A percentile compares a stretch with the other conserved stretches of the same genome.
Evolutionary conservation across 345 rosid genomes (phyloP).

Genomic region (Psidium friedrichsthalianum): DNA sequence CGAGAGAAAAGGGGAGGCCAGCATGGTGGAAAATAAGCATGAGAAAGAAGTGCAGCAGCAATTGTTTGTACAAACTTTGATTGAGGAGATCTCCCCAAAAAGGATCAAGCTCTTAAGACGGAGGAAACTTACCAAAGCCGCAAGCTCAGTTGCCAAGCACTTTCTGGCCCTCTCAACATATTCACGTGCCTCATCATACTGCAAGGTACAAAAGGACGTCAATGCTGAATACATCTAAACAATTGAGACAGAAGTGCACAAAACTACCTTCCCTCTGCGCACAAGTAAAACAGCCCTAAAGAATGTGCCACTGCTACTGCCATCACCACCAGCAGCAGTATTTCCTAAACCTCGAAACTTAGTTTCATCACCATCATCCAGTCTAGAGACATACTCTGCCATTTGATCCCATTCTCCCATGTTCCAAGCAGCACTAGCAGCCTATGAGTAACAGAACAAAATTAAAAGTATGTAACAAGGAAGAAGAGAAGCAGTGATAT

Average conservation of each 20-base stretch:
- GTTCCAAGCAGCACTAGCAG: conserved; percentile 97
- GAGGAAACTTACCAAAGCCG: conserved; percentile 72
- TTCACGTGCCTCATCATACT: conserved; percentile 95
- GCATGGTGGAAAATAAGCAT: background rate
- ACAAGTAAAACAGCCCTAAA: conserved; percentile 91
- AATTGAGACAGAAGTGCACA: background rate
- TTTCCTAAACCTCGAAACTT: conserved; percentile 80
- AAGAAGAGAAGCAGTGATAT: conserved; percentile 3
- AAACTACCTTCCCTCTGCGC: conserved; percentile 62
- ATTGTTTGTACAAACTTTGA: background rate
- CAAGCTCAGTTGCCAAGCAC: conserved; percentile 97
- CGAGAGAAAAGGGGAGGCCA: background rate
- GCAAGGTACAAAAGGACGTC: conserved; percentile 3
- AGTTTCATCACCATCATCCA: conserved; percentile 98
- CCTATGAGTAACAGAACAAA: conserved; percentile 27
- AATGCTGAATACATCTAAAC: background rate
- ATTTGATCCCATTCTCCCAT: conserved; percentile 99
- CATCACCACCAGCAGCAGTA: conserved; percentile 83
- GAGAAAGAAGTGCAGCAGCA: background rate
- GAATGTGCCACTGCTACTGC: conserved; percentile 94
- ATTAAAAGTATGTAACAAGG: background rate
- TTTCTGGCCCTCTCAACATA: conserved; percentile 94
- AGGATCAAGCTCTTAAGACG: background rate
- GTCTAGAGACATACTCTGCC: conserved; percentile 91
- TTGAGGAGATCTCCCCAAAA: background rate